Evolutionary conservation across 1,284 basidiomycete genomes (phyloP).

Genomic region (Cutaneotrichosporon daszewskae): DNA sequence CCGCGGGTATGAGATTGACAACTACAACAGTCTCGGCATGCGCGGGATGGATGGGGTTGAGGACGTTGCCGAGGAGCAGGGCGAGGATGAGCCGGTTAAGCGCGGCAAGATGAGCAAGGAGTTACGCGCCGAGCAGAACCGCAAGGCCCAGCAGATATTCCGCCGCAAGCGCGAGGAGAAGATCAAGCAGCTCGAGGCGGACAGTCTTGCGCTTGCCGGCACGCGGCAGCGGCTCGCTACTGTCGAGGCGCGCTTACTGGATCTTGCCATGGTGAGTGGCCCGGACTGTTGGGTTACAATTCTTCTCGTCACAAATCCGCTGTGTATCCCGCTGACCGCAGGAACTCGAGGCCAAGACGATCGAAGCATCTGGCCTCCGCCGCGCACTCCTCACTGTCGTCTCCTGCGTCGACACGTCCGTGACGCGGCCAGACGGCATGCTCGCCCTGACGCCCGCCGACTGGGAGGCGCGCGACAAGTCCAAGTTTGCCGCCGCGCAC

Average conservation of each 20-base stretch:
- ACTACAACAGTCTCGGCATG: too few species aligned
- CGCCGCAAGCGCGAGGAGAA: constrained; percentile 41
- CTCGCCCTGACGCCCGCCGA: constrained; percentile 16
- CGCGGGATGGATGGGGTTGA: too few species aligned
- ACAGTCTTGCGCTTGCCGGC: constrained; percentile 24
- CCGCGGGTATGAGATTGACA: too few species aligned
- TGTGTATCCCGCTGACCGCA: constrained; percentile 5
- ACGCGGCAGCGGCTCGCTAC: constrained; percentile 23
- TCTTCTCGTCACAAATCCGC: background rate
- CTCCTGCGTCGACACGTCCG: constrained; percentile 6
- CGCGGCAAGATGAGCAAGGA: constrained; percentile 16
- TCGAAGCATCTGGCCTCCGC: constrained; percentile 28
- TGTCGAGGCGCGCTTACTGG: constrained; percentile 25
- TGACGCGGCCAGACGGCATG: constrained; percentile 17
- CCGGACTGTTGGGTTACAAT: background rate
- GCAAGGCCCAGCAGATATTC: constrained; percentile 45
- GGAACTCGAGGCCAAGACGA: constrained; percentile 26
- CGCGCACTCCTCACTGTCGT: constrained; percentile 18
- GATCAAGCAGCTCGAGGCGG: constrained; percentile 41
- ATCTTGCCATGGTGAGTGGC: constrained; percentile 34
- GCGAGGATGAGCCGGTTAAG: background rate
- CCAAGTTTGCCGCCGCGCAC: constrained; percentile 3
- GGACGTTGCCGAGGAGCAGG: background rate
- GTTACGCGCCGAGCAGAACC: constrained; percentile 43
- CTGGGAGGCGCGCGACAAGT: constrained; percentile 11